Conservation (phyloP, 1,284 basidiomycete genomes). For the Cutaneotrichosporon sp. region DNA sequence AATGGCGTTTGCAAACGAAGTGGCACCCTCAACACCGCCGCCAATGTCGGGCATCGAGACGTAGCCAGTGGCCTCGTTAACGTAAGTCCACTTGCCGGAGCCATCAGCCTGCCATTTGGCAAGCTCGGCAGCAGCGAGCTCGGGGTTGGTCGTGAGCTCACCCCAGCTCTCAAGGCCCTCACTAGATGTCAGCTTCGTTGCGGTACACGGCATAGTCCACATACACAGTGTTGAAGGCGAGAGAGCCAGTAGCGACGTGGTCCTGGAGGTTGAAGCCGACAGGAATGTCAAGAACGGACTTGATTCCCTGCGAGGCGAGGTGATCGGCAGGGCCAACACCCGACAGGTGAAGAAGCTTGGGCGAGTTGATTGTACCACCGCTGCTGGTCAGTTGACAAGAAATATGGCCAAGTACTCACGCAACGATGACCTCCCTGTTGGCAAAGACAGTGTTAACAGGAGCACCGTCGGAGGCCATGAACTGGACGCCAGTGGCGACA, state of each 20-base stretch:
- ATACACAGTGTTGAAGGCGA: slow-evolving; percentile 34
- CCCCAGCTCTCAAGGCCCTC: slow-evolving; percentile 34
- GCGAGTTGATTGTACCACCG: slow-evolving; percentile 11
- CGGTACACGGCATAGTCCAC: background rate
- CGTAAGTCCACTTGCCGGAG: slow-evolving; percentile 44
- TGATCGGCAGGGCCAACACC: slow-evolving; percentile 13
- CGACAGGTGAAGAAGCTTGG: slow-evolving; percentile 19
- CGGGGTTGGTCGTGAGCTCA: slow-evolving; percentile 28
- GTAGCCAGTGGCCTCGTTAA: slow-evolving; percentile 49
- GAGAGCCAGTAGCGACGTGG: slow-evolving; percentile 28
- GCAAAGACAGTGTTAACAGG: slow-evolving; percentile 14
- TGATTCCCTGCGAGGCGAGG: slow-evolving; percentile 16
- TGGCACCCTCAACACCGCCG: slow-evolving; percentile 48
- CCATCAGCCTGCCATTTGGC: slow-evolving; percentile 26
- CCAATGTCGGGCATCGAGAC: slow-evolving; percentile 46
- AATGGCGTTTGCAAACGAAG: slow-evolving; percentile 38
- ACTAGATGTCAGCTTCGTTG: slow-evolving; percentile 16
- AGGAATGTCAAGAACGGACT: slow-evolving; percentile 16
- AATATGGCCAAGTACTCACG: slow-evolving; percentile 4
- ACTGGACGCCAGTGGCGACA: slow-evolving; percentile 59
- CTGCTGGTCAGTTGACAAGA: slow-evolving; percentile 13
- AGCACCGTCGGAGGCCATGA: slow-evolving; percentile 47
- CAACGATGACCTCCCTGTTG: slow-evolving; percentile 17
- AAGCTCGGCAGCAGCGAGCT: slow-evolving; percentile 25
- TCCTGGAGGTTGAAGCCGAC: slow-evolving; percentile 34